phyloP scores from a whole-genome alignment of 441 rosid genomes.

The Populus trichocarpa region DNA sequence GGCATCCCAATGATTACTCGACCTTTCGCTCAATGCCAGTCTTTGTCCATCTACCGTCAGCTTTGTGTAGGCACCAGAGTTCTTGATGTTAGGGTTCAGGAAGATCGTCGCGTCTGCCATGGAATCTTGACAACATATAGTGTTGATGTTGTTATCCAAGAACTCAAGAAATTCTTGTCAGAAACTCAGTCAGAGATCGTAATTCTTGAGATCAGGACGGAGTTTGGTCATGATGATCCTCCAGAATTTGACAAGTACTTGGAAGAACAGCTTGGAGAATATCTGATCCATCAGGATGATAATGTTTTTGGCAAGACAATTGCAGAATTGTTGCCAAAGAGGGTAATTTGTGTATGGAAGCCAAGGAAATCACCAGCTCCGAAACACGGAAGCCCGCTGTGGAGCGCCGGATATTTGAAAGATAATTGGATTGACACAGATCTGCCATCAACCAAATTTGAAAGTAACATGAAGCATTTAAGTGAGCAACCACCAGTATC shows the following conservation, averaged over 20 bases:
- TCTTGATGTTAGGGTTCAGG: slow-evolving; percentile 67
- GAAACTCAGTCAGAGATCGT: slow-evolving; percentile 81
- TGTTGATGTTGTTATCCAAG: slow-evolving; percentile 61
- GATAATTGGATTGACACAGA: slow-evolving; percentile 95
- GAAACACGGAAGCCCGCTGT: slow-evolving; percentile 50
- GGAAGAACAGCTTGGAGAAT: slow-evolving; percentile 60
- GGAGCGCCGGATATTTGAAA: slow-evolving; percentile 69
- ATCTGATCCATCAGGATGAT: slow-evolving; percentile 72
- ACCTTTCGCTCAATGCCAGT: slow-evolving; percentile 89
- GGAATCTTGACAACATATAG: slow-evolving; percentile 66
- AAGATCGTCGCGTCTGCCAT: slow-evolving; percentile 75
- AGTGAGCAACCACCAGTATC: slow-evolving; percentile 54
- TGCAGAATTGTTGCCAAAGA: slow-evolving; percentile 61
- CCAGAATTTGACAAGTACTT: slow-evolving; percentile 69
- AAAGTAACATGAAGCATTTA: slow-evolving; percentile 67
- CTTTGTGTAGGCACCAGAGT: slow-evolving; percentile 68
- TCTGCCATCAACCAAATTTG: slow-evolving; percentile 80
- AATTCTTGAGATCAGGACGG: slow-evolving; percentile 80
- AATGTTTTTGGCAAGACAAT: slow-evolving; percentile 60
- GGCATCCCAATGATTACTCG: slow-evolving; percentile 61
- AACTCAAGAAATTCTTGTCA: slow-evolving; percentile 60
- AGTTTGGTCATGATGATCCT: slow-evolving; percentile 79
- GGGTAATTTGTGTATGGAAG: slow-evolving; percentile 86
- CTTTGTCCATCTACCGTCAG: slow-evolving; percentile 68
- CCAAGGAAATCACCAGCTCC: slow-evolving; percentile 70